Evolutionary conservation across 2,329 filamentous ascomycete species (phyloP), one percentile per base, ranked within the genome.

Genomic region (Xylogone sp.): DNA sequence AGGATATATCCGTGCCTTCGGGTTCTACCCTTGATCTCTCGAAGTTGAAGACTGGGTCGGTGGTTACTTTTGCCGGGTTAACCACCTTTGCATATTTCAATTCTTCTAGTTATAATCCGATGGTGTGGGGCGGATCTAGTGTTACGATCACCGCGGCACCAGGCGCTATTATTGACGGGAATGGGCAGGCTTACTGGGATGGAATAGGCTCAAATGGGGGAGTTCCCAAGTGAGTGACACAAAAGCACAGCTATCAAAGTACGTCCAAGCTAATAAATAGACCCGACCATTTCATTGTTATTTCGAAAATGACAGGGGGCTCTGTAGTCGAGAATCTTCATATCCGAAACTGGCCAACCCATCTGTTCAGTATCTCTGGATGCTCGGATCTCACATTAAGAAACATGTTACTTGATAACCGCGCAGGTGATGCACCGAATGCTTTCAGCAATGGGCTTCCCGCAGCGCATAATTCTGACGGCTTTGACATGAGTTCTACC

Each of bases 111-210:
- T 66, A 63, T 43, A 48, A 56, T 19, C 58, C 61, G 1, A 64
- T 66, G 10, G 73, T 74, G 19, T 71, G 87, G 54, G 77, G 77
- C 1, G 86, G 85, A n/a, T 77, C 67, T 39, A 70, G 72, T 55
- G 74, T 86, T 58, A 74, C 73, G 22, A 72, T 86, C 39, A 71
- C 71, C 8, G 79, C 78, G 45, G 75, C 75, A 20, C 58, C 68
- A 1, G 83, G 77, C 19, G 72, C 72, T 51, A 67, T 76, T 21
- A 76, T 87, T 48, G 73, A 86, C 60, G 78, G 81, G 52, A 74
- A 79, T 45, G 82, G 83, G 29, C 61, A 72, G 21, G 65, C 69
- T 24, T 86, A 80, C 76, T 87, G 83, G 84, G 83, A 87, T 59
- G 72, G 74, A 48, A 58, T 82, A 64, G 83, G 83, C 13, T 69